Percentiles rank a stretch among this genome's conserved stretches.
These are phyloP conservation scores for Rhizopogon sp. DNA, from an alignment of 768 basidiomycete species.

Conservation along the genomic window DNA sequence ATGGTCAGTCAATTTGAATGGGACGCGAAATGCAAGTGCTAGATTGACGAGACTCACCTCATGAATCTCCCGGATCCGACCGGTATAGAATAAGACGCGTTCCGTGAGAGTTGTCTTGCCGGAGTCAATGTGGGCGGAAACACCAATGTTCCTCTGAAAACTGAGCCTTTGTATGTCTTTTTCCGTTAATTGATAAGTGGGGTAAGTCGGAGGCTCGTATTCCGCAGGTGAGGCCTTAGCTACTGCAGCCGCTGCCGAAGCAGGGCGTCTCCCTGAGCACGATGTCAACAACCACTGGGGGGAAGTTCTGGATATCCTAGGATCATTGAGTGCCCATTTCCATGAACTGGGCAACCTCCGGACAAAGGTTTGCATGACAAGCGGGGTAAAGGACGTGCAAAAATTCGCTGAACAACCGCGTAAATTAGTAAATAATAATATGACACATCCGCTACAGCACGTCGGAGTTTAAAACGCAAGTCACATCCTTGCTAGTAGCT, in stretches of 20 bases:
- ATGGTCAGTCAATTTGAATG: constrained; percentile 4
- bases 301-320: constrained; percentile 2
- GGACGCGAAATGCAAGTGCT: neutral
- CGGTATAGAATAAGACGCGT: constrained; percentile 93
- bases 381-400: neutral
- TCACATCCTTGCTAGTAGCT: constrained; percentile 2
- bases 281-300: neutral
- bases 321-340: constrained; percentile 16
- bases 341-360: constrained; percentile 22
- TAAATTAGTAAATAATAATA: too few relatives aligned
- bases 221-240: constrained; percentile 8
- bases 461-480: constrained; percentile 25
- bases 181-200: constrained; percentile 48
- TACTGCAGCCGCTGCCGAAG: constrained; percentile 41
- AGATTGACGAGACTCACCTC: constrained; percentile 56
- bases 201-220: constrained; percentile 20
- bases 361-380: constrained; percentile 21
- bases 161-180: constrained; percentile 61
- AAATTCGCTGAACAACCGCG: neutral
- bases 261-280: constrained; percentile 26
- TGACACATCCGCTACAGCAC: neutral
- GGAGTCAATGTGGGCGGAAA: constrained; percentile 93
- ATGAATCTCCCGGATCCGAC: constrained; percentile 92
- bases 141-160: constrained; percentile 91
- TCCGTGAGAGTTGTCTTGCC: constrained; percentile 99